These are phyloP conservation scores for Microcyclosporella mali DNA, from an alignment of 2,329 filamentous ascomycete species.

Conservation along the genomic window DNA sequence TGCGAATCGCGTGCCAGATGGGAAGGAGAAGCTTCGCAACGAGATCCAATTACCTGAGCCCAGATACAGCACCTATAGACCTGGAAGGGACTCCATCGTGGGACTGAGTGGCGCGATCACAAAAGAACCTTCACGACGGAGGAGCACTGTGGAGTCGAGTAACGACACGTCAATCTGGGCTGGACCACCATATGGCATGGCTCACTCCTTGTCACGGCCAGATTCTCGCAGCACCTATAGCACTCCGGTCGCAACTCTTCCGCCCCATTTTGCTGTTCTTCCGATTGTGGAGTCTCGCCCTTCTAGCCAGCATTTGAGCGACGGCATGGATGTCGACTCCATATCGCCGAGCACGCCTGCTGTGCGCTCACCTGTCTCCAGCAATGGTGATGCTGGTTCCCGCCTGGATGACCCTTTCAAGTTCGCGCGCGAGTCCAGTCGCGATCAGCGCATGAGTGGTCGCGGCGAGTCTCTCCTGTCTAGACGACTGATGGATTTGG, in stretches of 20 bases:
- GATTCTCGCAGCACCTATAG: conserved; percentile 20
- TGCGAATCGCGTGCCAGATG: conserved; percentile 90
- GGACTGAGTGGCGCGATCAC: conserved; percentile 9
- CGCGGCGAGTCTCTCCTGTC: conserved; percentile 59
- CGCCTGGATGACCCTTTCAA: conserved; percentile 20
- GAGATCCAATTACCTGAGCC: conserved; percentile 88
- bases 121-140: conserved; percentile 13
- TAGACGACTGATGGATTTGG: conserved; percentile 59
- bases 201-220: conserved; percentile 20
- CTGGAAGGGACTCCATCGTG: conserved; percentile 41
- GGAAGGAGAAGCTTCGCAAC: conserved; percentile 84
- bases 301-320: conserved; percentile 23
- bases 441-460: conserved; percentile 63
- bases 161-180: conserved; percentile 4
- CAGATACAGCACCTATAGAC: conserved; percentile 77
- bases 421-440: conserved; percentile 35
- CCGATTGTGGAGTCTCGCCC: conserved; percentile 27
- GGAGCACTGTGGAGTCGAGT: conserved; percentile 13
- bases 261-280: conserved; percentile 20
- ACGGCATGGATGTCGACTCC: conserved; percentile 23
- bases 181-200: conserved; percentile 9
- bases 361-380: conserved; percentile 15
- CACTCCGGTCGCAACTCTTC: conserved; percentile 21
- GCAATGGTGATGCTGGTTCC: conserved; percentile 8
- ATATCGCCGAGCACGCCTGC: conserved; percentile 16